These are phyloP conservation scores for Venturia carpophila DNA, from an alignment of 2,329 filamentous ascomycete species.

Conservation along the genomic window DNA sequence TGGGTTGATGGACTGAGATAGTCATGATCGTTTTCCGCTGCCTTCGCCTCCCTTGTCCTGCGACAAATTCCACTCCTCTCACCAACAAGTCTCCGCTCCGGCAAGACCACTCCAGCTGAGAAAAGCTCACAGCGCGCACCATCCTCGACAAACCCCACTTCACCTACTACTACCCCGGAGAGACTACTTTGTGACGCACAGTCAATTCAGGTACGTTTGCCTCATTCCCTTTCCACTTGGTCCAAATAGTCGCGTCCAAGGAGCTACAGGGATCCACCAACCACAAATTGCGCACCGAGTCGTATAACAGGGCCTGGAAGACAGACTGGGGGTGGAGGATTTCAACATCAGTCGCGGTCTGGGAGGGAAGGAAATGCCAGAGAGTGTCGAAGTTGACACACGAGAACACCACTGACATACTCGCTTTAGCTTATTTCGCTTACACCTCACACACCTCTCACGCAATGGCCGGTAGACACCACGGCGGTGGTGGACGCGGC, in stretches of 20 bases:
- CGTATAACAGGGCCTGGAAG: background rate
- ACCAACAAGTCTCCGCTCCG: background rate
- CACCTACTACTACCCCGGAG: background rate
- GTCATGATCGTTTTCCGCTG: slow-evolving; percentile 7
- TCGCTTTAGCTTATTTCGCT: background rate
- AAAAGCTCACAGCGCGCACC: background rate
- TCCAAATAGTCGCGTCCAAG: background rate
- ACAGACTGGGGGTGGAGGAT: background rate
- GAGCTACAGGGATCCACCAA: background rate
- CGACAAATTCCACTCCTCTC: background rate
- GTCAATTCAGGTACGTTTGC: background rate
- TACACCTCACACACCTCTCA: slow-evolving; percentile 20
- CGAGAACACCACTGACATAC: background rate
- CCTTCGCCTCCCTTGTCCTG: background rate
- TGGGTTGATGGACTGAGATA: background rate
- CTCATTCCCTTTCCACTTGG: background rate
- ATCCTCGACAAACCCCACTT: background rate
- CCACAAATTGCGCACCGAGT: background rate
- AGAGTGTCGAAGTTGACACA: background rate
- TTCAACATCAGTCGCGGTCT: background rate
- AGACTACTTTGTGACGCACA: background rate
- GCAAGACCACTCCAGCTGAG: background rate
- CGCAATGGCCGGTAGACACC: slow-evolving; percentile 48
- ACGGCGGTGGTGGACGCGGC: slow-evolving; percentile 44
- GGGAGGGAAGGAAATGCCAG: too few relatives aligned